Evolutionary conservation across 768 basidiomycete genomes (phyloP).

Genomic region (Astraeus odoratus): DNA sequence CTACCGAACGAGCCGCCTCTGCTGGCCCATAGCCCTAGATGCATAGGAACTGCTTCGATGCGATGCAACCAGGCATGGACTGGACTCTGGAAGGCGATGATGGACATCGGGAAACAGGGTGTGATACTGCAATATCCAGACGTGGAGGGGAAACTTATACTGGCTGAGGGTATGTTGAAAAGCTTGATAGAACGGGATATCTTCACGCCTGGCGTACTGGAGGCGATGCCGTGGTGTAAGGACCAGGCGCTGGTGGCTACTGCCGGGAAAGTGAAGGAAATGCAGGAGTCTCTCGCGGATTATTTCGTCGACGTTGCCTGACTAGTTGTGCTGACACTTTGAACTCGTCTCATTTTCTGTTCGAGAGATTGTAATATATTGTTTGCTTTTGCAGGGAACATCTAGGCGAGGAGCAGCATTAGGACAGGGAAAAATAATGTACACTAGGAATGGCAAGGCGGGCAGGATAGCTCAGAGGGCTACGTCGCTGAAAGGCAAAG

Average conservation of each 20-base stretch:
- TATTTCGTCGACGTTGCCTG: constrained; percentile 38
- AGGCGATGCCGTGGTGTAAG: constrained; percentile 40
- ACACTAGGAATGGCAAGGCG: too few species aligned
- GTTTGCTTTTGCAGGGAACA: background rate
- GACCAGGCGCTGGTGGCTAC: constrained; percentile 37
- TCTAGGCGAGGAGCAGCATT: too few species aligned
- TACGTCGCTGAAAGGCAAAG: too few species aligned
- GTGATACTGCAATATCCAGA: constrained; percentile 38
- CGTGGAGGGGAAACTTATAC: constrained; percentile 38
- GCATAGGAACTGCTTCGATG: constrained; percentile 31
- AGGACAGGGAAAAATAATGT: too few species aligned
- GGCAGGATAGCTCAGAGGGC: too few species aligned
- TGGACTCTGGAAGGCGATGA: constrained; percentile 37
- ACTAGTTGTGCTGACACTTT: too few species aligned
- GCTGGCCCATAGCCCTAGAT: constrained; percentile 36
- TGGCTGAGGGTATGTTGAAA: constrained; percentile 42
- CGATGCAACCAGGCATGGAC: constrained; percentile 41
- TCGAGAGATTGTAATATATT: background rate
- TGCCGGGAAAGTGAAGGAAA: constrained; percentile 37
- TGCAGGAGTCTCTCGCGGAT: constrained; percentile 40
- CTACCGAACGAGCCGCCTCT: constrained; percentile 37
- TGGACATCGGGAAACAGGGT: constrained; percentile 33
- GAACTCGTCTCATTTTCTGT: too few species aligned
- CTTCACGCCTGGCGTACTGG: constrained; percentile 31
- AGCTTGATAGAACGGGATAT: constrained; percentile 39